A percentile compares a stretch with the other conserved stretches of the same genome.
phyloP scores from a whole-genome alignment of 306 rosid species.

The Vigna hirtella region DNA sequence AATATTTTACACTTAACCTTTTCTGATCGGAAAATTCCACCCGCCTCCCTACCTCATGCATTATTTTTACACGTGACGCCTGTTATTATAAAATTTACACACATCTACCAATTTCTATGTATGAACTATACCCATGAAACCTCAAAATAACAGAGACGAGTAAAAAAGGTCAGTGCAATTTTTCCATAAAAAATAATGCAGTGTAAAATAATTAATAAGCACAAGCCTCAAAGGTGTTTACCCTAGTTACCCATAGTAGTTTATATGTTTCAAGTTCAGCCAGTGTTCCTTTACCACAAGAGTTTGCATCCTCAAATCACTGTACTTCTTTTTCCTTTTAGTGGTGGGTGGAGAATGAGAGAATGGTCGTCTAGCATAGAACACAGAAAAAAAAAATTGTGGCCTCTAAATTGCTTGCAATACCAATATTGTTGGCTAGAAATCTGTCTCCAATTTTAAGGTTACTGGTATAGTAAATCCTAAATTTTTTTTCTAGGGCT shows the following conservation, averaged over 20 bases:
- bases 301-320: constrained; percentile 13
- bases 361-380: constrained; percentile 6
- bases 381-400: constrained; percentile 11
- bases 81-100: background rate
- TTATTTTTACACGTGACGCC: background rate
- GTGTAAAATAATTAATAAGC: background rate
- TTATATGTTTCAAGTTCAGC: background rate
- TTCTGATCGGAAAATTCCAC: background rate
- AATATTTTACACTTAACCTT: background rate
- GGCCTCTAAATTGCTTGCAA: constrained; percentile 22
- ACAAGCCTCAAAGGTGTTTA: background rate
- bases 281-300: background rate
- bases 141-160: background rate
- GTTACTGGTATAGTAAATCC: no score
- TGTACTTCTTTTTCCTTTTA: background rate
- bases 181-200: background rate
- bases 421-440: background rate
- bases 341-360: background rate
- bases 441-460: no score
- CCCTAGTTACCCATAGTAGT: background rate
- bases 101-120: background rate
- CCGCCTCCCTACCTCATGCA: background rate
- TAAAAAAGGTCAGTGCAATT: background rate
- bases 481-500: no score
- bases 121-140: background rate